Evolutionary conservation across 116 monocot genomes (phyloP).

Genomic region (Papilionanthe hybrid): DNA sequence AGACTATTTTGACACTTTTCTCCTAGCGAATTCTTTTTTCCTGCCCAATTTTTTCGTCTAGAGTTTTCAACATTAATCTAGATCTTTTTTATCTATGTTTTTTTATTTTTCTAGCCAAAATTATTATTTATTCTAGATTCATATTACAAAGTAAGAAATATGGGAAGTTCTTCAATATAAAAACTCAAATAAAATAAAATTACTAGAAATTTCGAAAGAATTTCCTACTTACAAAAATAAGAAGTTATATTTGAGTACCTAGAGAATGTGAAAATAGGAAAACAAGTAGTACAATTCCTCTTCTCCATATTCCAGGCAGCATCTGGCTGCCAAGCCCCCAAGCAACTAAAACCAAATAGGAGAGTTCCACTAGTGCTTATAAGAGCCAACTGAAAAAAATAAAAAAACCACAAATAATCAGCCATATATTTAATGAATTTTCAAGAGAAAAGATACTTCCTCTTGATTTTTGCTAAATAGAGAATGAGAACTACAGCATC

Average conservation of each 20-base stretch:
- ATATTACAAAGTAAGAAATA: neutral
- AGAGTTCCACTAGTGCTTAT: neutral
- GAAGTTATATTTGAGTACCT: constrained; percentile 14
- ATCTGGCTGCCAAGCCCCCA: constrained; percentile 7
- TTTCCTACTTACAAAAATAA: neutral
- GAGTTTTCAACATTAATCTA: too few species aligned
- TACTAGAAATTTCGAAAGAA: neutral
- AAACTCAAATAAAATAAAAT: neutral
- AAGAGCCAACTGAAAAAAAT: neutral
- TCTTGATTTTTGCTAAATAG: neutral
- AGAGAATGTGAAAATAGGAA: constrained; percentile 7
- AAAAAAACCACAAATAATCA: neutral
- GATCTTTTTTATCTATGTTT: too few species aligned
- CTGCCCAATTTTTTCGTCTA: too few species aligned
- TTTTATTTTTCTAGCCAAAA: too few species aligned
- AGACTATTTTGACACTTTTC: too few species aligned
- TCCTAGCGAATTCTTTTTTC: too few species aligned
- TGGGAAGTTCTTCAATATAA: neutral
- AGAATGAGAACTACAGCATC: neutral
- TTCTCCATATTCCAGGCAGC: constrained; percentile 12
- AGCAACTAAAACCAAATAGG: neutral
- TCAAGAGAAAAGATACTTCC: neutral
- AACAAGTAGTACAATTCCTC: constrained; percentile 12
- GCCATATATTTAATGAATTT: neutral
- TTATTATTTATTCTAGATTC: too few species aligned